Evolutionary conservation across 2,329 filamentous ascomycete genomes (phyloP).

Genomic region (Claviceps pazoutovae): DNA sequence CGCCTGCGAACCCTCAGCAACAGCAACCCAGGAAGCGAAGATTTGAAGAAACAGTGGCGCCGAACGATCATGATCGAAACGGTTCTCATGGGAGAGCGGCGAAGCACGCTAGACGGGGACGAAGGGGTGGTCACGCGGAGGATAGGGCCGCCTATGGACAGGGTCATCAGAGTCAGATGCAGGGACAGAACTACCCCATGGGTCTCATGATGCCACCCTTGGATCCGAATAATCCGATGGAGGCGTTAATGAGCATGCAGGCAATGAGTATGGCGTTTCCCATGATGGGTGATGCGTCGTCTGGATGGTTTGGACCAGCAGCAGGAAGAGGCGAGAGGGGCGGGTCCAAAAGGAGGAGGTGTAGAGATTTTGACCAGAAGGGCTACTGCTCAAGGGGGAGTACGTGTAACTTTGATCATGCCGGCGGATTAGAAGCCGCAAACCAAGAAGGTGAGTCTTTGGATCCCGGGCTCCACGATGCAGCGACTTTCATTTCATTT

Average conservation of each 20-base stretch:
- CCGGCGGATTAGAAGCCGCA: slow-evolving; percentile 10
- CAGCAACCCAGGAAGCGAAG: slow-evolving; percentile 18
- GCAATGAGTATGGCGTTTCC: slow-evolving; percentile 33
- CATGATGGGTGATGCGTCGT: slow-evolving; percentile 24
- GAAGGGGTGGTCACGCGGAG: slow-evolving; percentile 16
- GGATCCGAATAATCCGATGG: slow-evolving; percentile 47
- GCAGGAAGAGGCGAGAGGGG: slow-evolving; percentile 7
- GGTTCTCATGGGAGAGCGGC: slow-evolving; percentile 23
- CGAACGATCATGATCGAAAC: neutral
- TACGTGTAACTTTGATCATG: slow-evolving; percentile 57
- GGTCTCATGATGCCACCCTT: slow-evolving; percentile 25
- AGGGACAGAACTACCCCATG: slow-evolving; percentile 8
- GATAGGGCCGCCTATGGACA: slow-evolving; percentile 6
- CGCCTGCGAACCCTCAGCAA: slow-evolving; percentile 7
- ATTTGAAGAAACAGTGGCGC: slow-evolving; percentile 18
- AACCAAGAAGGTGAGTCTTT: slow-evolving; percentile 14
- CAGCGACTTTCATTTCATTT: no score
- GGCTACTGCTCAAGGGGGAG: slow-evolving; percentile 57
- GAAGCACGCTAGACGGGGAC: slow-evolving; percentile 48
- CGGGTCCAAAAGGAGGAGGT: slow-evolving; percentile 29
- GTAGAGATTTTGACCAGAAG: slow-evolving; percentile 57
- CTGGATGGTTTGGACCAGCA: slow-evolving; percentile 5
- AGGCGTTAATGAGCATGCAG: slow-evolving; percentile 47
- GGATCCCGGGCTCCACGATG: neutral
- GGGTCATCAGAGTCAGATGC: neutral